Conservation (phyloP, 2,329 filamentous ascomycete species). For the Didymella segeticola region DNA sequence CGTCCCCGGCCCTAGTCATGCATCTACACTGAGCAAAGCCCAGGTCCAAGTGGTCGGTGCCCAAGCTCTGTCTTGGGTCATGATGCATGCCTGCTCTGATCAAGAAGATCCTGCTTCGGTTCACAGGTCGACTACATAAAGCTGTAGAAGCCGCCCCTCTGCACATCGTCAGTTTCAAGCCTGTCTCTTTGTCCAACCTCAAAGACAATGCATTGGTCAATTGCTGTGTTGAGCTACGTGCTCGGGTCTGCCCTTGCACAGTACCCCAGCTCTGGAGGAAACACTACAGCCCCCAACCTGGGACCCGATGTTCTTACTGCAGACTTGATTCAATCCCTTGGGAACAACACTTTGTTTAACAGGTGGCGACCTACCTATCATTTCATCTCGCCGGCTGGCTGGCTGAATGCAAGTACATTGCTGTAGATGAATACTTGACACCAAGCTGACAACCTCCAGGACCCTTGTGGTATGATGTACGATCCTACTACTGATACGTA, state of each 20-base stretch:
- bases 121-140: slow-evolving; percentile 23
- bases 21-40: slow-evolving; percentile 17
- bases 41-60: slow-evolving; percentile 20
- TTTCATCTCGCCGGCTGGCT: slow-evolving; percentile 56
- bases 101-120: slow-evolving; percentile 12
- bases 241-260: slow-evolving; percentile 35
- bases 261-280: slow-evolving; percentile 10
- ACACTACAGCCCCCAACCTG: slow-evolving; percentile 8
- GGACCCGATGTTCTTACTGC: slow-evolving; percentile 38
- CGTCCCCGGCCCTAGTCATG: slow-evolving; percentile 19
- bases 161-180: slow-evolving; percentile 1
- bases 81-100: slow-evolving; percentile 24
- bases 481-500: slow-evolving; percentile 57
- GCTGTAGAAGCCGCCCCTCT: slow-evolving; percentile 11
- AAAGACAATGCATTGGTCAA: slow-evolving; percentile 31
- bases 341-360: slow-evolving; percentile 58
- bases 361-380: slow-evolving; percentile 57
- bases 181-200: background rate
- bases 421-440: background rate
- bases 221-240: slow-evolving; percentile 34
- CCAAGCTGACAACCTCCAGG: slow-evolving; percentile 37
- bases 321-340: slow-evolving; percentile 39
- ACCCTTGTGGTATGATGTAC: slow-evolving; percentile 60
- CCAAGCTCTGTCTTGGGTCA: slow-evolving; percentile 18
- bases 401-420: slow-evolving; percentile 51